Conservation (phyloP, 2,329 filamentous ascomycete genomes). For the Botrytis squamosa region DNA sequence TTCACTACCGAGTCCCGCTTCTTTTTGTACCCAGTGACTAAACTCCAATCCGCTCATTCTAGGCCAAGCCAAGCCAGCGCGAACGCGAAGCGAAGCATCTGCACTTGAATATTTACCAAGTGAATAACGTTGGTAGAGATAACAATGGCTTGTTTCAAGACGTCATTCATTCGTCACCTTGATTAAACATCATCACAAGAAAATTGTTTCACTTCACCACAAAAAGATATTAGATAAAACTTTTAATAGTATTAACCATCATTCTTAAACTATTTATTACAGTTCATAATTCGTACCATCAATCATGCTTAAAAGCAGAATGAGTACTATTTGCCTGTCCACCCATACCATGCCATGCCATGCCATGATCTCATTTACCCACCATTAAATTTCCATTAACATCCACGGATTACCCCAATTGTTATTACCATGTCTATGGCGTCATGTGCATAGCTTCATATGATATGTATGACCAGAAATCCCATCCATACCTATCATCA, state of each 20-base stretch:
- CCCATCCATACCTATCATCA: constrained; percentile 17
- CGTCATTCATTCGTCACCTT: neutral
- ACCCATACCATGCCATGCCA: neutral
- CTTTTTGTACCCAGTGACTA: too few species aligned
- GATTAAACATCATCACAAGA: neutral
- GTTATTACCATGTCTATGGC: constrained; percentile 15
- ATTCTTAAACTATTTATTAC: neutral
- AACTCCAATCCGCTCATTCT: too few species aligned
- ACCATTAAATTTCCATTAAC: constrained; percentile 13
- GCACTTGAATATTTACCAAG: neutral
- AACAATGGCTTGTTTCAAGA: too few species aligned
- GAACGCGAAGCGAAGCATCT: too few species aligned
- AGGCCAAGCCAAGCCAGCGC: too few species aligned
- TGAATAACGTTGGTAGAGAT: neutral
- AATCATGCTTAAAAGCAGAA: neutral
- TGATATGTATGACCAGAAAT: constrained; percentile 15
- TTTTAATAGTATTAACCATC: neutral
- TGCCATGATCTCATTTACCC: constrained; percentile 3
- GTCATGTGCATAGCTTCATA: constrained; percentile 2
- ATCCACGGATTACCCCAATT: constrained; percentile 6
- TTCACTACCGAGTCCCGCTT: too few species aligned
- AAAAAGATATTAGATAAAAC: neutral
- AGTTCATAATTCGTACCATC: neutral
- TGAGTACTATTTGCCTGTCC: neutral
- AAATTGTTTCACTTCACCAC: neutral